A percentile compares a stretch with the other conserved stretches of the same genome.
These are phyloP conservation scores for Prunella vulgaris DNA, from an alignment of 257 asterid genomes.

Conservation along the genomic window DNA sequence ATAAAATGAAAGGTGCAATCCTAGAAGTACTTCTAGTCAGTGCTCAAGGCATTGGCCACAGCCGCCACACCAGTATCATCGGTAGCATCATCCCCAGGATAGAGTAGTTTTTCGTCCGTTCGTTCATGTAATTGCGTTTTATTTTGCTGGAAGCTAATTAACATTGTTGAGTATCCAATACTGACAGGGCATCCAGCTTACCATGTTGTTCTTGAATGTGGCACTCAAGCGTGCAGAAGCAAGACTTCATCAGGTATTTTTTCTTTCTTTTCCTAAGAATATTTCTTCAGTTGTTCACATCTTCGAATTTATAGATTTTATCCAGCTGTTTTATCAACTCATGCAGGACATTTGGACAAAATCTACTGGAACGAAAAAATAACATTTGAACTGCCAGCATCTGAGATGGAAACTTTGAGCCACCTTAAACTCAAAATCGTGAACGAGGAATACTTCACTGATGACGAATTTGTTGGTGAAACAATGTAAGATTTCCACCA, in stretches of 20 bases:
- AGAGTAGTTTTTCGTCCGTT: not conserved
- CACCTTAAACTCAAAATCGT: constrained; percentile 60
- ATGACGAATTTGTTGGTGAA: constrained; percentile 57
- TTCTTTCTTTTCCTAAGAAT: not conserved
- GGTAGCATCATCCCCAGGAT: not conserved
- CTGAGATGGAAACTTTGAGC: constrained; percentile 36
- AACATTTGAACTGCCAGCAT: constrained; percentile 38
- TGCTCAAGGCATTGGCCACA: constrained; percentile 51
- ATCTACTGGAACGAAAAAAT: constrained; percentile 73
- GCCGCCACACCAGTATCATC: constrained; percentile 22
- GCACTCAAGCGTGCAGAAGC: constrained; percentile 51
- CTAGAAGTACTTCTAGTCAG: constrained; percentile 80
- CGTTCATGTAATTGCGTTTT: not conserved
- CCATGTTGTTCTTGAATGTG: constrained; percentile 66
- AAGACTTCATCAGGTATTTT: constrained; percentile 67
- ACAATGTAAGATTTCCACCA: constrained; percentile 38
- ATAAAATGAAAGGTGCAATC: constrained; percentile 56
- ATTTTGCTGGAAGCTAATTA: not conserved
- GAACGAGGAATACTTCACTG: constrained; percentile 44
- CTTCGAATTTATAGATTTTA: not conserved
- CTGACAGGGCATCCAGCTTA: constrained; percentile 50
- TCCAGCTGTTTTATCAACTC: not conserved
- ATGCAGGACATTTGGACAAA: constrained; percentile 41
- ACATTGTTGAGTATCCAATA: not conserved
- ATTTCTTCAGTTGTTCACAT: not conserved